phyloP scores from a whole-genome alignment of 768 basidiomycete species.

The Cantharellus anzutake region DNA sequence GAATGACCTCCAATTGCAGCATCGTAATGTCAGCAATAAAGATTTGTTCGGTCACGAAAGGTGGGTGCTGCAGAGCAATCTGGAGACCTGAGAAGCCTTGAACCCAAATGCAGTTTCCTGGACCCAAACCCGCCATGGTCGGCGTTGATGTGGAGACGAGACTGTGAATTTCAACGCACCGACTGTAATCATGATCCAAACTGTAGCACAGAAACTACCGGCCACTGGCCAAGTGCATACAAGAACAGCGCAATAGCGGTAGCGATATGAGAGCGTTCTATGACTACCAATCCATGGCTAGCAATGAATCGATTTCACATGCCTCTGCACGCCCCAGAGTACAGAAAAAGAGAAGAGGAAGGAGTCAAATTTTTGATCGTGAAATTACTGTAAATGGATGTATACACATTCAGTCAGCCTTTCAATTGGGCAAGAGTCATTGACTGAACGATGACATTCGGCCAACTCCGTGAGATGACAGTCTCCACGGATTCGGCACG shows the following conservation, averaged over 20 bases:
- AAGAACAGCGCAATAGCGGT: conserved; percentile 6
- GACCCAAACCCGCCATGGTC: conserved; percentile 1
- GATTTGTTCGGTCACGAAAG: conserved; percentile 22
- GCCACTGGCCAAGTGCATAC: background rate
- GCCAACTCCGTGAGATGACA: no score
- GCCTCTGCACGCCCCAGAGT: no score
- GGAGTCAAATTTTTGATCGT: no score
- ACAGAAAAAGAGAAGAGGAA: no score
- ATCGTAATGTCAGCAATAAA: conserved; percentile 45
- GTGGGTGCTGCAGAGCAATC: conserved; percentile 3
- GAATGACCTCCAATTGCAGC: conserved; percentile 33
- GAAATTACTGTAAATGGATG: no score
- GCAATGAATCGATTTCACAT: no score
- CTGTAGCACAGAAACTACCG: background rate
- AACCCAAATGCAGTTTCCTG: conserved; percentile 2
- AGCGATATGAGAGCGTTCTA: background rate
- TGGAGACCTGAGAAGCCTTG: conserved; percentile 5
- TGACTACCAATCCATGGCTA: no score
- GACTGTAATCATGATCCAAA: background rate
- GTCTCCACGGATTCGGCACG: no score
- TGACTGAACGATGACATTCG: no score
- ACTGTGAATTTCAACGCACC: background rate
- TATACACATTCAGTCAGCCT: no score
- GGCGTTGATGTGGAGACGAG: conserved; percentile 4
- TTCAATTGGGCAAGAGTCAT: no score